phyloP scores from a whole-genome alignment of 2,329 filamentous ascomycete species.

The Colletotrichum filicis region DNA sequence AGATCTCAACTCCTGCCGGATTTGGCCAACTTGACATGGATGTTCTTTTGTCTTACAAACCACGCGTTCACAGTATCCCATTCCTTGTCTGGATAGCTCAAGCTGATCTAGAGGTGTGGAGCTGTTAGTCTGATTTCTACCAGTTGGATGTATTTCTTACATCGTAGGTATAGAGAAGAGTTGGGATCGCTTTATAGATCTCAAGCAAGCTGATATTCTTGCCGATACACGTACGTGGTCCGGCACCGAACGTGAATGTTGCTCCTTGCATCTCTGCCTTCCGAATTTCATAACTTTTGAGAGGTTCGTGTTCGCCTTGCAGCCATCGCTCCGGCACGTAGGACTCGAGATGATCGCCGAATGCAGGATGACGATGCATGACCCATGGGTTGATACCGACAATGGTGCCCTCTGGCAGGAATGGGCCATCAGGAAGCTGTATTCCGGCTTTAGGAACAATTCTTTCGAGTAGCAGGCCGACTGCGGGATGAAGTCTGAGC shows the following conservation, averaged over 20 bases:
- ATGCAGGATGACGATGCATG: constrained; percentile 5
- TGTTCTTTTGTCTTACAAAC: not conserved
- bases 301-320: not conserved
- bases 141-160: not conserved
- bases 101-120: not conserved
- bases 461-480: not conserved
- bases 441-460: not conserved
- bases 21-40: not conserved
- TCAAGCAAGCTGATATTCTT: constrained; percentile 12
- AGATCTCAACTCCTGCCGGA: not conserved
- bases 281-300: constrained; percentile 6
- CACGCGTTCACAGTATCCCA: not conserved
- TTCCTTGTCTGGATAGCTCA: not conserved
- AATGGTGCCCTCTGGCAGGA: constrained; percentile 1
- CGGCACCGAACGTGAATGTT: constrained; percentile 39
- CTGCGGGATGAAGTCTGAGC: constrained; percentile 10
- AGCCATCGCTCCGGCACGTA: constrained; percentile 15
- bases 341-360: not conserved
- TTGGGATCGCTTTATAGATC: not conserved
- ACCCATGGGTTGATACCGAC: constrained; percentile 14
- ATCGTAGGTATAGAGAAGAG: not conserved
- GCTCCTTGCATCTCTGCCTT: constrained; percentile 39
- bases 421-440: not conserved
- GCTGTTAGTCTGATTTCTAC: no score
- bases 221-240: constrained; percentile 8